Base-by-base conservation (phyloP, 306 rosid genomes). In the Cercis canadensis region DNA sequence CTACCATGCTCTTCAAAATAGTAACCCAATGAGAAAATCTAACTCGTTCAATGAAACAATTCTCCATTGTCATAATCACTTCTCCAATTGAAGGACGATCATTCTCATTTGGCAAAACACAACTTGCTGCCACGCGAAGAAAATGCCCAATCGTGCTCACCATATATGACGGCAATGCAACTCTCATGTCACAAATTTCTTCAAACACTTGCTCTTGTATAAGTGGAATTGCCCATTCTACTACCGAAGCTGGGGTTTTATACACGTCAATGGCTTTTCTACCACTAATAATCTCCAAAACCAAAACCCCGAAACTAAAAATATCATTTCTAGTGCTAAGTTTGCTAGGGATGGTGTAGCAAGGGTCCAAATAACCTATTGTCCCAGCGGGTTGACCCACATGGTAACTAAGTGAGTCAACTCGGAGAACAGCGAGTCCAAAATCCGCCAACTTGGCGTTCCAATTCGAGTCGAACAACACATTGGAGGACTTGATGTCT, bases 301-400 rank as follows among this genome's bases (percentile, higher is more conserved):
- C 40, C 75, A 87, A 69, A 24, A 85, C 88, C 73, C 92, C 92
- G 19, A 82, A 85, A 24, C 90, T 88, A 24, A 78, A 88, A 9
- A 86, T 75, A 52, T 88, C 92, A 21, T 29, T 78, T 46, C 80
- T 88, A 0, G 85, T 68, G 66, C 92, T 88, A 14, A 88, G 80
- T 52, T 83, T 78, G 40, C 17, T 17, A 0, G 92, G 85, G 0
- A 65, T 65, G 5, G 85, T 83, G 80, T 85, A 88, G 45, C 78
- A 44, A 37, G 87, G 87, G 46, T 88, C 90, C n/a, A 88, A 24
- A 21, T 88, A 85, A 59, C 94, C 88, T 12, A 85, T 79, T 0
- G 88, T 85, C n/a, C 90, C 88, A 0, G 90, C 84, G 5, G 93
- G 87, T 59, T 57, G 79, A 33, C 68, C 53, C 62, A 0, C 24